A percentile compares a stretch with the other conserved stretches of the same genome.
phyloP scores from a whole-genome alignment of 2,329 filamentous ascomycete genomes.

The Penicillium expansum region DNA sequence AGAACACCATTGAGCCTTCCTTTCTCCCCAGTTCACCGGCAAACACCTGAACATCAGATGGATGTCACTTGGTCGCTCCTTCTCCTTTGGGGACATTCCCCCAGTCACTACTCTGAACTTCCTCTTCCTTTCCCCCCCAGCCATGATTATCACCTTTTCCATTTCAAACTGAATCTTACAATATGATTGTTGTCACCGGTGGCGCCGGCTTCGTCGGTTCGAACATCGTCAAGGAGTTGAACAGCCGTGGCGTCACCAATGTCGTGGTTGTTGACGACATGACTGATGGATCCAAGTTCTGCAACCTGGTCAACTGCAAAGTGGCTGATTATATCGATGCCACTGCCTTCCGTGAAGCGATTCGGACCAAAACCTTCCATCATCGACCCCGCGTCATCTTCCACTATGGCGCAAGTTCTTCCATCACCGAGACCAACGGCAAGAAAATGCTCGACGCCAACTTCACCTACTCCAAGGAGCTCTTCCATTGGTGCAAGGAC shows the following conservation, averaged over 20 bases:
- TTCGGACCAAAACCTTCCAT: background rate
- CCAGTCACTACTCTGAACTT: too few species aligned
- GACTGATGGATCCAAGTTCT: constrained; percentile 3
- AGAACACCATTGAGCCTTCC: too few species aligned
- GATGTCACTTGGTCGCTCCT: background rate
- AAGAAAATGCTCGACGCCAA: background rate
- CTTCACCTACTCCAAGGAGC: constrained; percentile 7
- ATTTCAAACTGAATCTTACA: background rate
- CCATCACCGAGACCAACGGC: background rate
- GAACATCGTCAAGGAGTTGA: constrained; percentile 4
- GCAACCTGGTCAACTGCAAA: background rate
- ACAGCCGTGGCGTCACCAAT: constrained; percentile 1
- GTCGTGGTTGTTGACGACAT: constrained; percentile 3
- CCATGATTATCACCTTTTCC: too few species aligned
- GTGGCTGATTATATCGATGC: background rate
- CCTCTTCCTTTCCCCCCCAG: too few species aligned
- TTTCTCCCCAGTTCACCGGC: background rate
- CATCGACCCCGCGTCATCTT: background rate
- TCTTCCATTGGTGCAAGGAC: constrained; percentile 6
- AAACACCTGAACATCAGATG: background rate
- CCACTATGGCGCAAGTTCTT: background rate
- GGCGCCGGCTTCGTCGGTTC: constrained; percentile 4
- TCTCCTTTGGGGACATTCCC: background rate
- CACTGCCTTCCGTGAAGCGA: background rate
- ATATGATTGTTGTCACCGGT: constrained; percentile 4